Base-by-base conservation (phyloP, 176 grass and related monocot species). In the Hordeum marinum region DNA sequence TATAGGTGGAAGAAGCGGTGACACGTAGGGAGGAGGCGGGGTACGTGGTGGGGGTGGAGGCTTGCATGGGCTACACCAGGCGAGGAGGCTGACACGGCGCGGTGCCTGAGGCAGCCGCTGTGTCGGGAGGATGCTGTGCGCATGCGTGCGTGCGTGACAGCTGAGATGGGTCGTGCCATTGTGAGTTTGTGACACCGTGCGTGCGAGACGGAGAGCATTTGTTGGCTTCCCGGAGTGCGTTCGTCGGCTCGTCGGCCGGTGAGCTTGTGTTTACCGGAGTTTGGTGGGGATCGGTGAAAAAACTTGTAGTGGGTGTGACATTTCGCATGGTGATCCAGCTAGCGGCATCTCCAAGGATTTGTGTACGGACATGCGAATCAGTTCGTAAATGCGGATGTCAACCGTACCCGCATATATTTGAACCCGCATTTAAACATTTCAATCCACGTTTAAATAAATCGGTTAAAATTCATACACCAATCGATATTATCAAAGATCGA, bases 31-130 rank as follows among this genome's bases (percentile, higher is more conserved):
- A 25, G 45, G 48, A 4, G 72, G 32, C 25, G 52, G 52, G 86
- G 76, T 89, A 87, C 92, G 90, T 94, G 94, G 92, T 61, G 17
- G 14, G 31, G 64, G 88, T 32, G 73, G 78, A 36, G 78, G 82
- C 78, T 75, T 80, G 91, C 91, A 93, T 90, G 91, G 82, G 26
- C 34, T 80, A 88, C 82, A 87, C 88, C 36, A 52, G 79, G 79
- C 86, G 21, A 71, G 57, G 10, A 43, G 52, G 81, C 76, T 70
- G 89, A 87, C 69, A 88, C 71, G 32, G 69, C 76, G 77, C 68
- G 59, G 63, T 12, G 52, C 57, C 6, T 39, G 60, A 48, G 41
- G 34, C 59, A 58, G 63, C 45, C 26, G 29, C 65, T 65, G 84
- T 78, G 5, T 12, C 63, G 48, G 12, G 18, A 8, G 66, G 15